Evolutionary conservation across 2,329 filamentous ascomycete genomes (phyloP), one percentile per base, ranked within the genome.

Genomic region (Colletotrichum euphorbiae): DNA sequence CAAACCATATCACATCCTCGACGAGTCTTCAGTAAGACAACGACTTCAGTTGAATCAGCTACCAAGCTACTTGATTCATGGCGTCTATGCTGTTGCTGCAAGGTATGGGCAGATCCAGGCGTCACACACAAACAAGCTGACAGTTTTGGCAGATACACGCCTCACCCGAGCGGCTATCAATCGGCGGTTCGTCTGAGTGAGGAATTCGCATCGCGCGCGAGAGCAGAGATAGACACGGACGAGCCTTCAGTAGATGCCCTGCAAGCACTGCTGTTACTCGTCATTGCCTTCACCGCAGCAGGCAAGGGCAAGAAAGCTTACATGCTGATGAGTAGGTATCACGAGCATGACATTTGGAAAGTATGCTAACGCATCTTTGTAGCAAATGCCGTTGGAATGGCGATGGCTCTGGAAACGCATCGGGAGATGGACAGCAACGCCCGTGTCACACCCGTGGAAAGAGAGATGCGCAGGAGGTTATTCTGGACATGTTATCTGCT

Each of bases 401-500:
- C 91, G 2, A 88, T 94, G 78, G 93, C 92, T 3, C 84, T 97
- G 11, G 92, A 94, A 74, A 82, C 96, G 3, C 92, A 97, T 75
- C 88, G 92, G 36, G 93, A 97, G 79, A 81, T 91, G 48, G 89
- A 93, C 24, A 75, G 83, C 6, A 86, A 87, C 57, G 81, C 87
- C 12, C 86, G 87, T 62, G 84, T 92, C 11, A 87, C 88, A 0
- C 84, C 89, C 0, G 81, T 88, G 4, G 93, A 97, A 75, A 87
- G 91, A 63, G 93, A 97, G 80, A 89, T 90, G 74, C 86, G 92
- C 51, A 85, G 93, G 62, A 87, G 92, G n/a, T 81, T 97, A 2
- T 97, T 97, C 78, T 97, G 93, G 93, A 90, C 92, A 2, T 95
- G 92, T 75, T 97, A 96, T 73, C 82, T 97, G 28, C 90, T 97